Conservation (phyloP, 495 filamentous ascomycete species). For the Rostrohypoxylon terebratum region DNA sequence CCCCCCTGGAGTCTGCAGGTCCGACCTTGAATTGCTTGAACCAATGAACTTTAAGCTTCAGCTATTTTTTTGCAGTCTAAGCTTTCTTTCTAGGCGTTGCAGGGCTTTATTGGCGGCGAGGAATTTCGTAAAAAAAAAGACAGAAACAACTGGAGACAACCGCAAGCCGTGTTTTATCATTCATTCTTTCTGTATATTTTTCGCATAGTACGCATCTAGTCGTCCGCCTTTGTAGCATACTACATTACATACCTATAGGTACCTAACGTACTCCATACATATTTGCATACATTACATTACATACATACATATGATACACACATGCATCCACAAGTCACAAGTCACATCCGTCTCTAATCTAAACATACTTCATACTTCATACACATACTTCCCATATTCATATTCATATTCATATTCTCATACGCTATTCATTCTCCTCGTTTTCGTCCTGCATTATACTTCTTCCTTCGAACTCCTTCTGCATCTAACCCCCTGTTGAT, state of each 20-base stretch:
- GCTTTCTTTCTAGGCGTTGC: conserved; percentile 20
- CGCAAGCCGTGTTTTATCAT: conserved; percentile 26
- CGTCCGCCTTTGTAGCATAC: conserved; percentile 30
- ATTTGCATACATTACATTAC: too few relatives aligned
- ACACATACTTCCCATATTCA: neutral
- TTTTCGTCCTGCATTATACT: neutral
- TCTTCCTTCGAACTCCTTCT: conserved; percentile 10
- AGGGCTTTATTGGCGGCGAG: conserved; percentile 37
- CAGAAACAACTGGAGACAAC: conserved; percentile 41
- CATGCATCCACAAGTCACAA: neutral
- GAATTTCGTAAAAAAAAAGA: conserved; percentile 39
- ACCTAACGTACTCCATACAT: too few relatives aligned
- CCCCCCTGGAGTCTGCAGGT: conserved; percentile 41
- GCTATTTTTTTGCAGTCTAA: conserved; percentile 37
- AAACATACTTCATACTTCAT: neutral
- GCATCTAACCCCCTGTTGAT: neutral
- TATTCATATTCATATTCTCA: conserved; percentile 15
- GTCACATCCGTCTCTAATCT: conserved; percentile 11
- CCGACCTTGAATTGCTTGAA: conserved; percentile 17
- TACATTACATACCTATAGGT: too few relatives aligned
- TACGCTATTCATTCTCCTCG: neutral
- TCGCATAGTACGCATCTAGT: conserved; percentile 18
- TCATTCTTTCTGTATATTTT: conserved; percentile 29
- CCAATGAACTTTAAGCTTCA: conserved; percentile 43
- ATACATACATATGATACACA: neutral